Base-by-base conservation (phyloP, 331 rosid species). In the Prunus yedoensis region DNA sequence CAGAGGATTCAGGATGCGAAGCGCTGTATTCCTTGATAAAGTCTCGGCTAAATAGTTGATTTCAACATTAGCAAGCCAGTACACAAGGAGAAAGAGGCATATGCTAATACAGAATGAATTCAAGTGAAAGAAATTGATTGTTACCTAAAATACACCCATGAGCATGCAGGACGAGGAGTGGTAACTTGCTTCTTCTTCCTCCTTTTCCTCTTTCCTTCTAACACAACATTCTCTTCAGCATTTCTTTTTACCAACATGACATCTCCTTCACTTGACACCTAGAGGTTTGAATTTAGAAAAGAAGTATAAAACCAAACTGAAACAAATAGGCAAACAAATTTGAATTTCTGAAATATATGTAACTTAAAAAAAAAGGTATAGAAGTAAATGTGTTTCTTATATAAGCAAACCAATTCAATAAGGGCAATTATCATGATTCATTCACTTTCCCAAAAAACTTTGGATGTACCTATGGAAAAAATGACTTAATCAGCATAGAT, bases 1-100 rank as follows among this genome's bases (percentile, higher is more conserved):
- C 86, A 66, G 83, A 75, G 49, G 86, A 83, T 59, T 83, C 86
- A 51, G 86, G 86, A 79, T 83, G 86, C 62, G 86, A 83, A 59
- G 86, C 75, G 17, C 73, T 74, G 71, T 78, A 83, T 45, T 78
- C 83, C 69, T 78, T 83, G 71, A 83, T 78, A 54, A 78, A 83
- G 67, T 83, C 83, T 53, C 82, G 82, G 75, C 86, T 83, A 51
- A 51, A 66, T 14, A 49, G 46, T 74, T 27, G 47, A 20, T 64
- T 62, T 35, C 45, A 2, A 12, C 21, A 49, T 74, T 32, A 51
- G 50, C 17, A 47, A 14, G 13, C 30, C 10, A 18, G 59, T 13
- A 74, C 53, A 20, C 2, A 43, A 8, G 59, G 66, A 50, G 74
- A 51, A 68, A 74, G 10, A 73, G 68, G 16, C 9, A 56, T 32